Evolutionary conservation across 2,329 filamentous ascomycete species (phyloP), one percentile per base, ranked within the genome.

Genomic region (Boeremia lycopersici): DNA sequence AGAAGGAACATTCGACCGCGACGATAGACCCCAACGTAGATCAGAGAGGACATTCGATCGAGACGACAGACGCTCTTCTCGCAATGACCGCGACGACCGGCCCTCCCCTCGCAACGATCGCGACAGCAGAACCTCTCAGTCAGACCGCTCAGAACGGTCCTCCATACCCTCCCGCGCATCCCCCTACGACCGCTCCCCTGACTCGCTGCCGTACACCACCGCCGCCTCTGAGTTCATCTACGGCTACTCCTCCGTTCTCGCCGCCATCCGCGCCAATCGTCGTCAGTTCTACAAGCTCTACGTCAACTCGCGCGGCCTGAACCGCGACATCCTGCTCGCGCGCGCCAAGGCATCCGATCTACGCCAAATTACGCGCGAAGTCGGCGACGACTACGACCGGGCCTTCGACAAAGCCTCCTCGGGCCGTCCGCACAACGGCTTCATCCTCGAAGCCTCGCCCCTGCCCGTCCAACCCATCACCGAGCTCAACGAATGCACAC

Each of bases 171-270:
- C 48, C 0, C 48, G 48, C n/a, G 48, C 41, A 34, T 29, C 43
- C 10, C 28, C 38, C 23, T 43, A 33, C 23, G 53, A 56, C 26
- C 44, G 44, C 31, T 45, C 48, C 10, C 54, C 54, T n/a, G 66
- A 71, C 35, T 63, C 84, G 62, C 81, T 89, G 15, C 85, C 86
- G 1, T 88, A 93, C 70, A 91, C 90, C 0, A 96, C 91, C 0
- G 89, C 93, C 0, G 90, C 91, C 5, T 96, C 93, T 0, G 89
- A 96, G 58, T 98, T 97, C 65, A 80, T 99, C 2, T 98, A 96
- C 70, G 95, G 95, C 6, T 85, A 84, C 39, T 90, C 89, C 2
- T 86, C 90, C 1, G 91, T 98, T 19, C 82, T 89, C 59, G 89
- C 93, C 17, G 93, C 92, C 0, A 78, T 99, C 17, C 86, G 82